These are phyloP conservation scores for Coccomyxa sp. DNA, from an alignment of 139 green algal genomes.

Conservation along the genomic window DNA sequence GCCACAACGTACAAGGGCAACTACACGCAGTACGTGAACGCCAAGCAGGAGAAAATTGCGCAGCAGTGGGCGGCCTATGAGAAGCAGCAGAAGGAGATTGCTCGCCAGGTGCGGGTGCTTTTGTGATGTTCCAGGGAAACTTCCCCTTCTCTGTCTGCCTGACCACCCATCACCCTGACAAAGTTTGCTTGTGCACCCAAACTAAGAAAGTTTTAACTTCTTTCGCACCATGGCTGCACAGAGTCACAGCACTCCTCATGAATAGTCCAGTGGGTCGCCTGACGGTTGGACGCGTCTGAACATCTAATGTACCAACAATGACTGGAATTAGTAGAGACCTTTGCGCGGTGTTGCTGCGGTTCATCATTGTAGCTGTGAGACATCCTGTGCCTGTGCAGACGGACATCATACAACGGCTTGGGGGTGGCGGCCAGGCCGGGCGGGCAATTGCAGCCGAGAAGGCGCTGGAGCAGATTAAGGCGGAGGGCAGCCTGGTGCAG, in stretches of 20 bases:
- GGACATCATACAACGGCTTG: conserved; percentile 69
- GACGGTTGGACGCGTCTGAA: too few species aligned
- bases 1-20: conserved; percentile 77
- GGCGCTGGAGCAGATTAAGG: conserved; percentile 79
- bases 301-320: too few species aligned
- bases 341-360: too few species aligned
- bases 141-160: not conserved
- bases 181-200: too few species aligned
- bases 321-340: too few species aligned
- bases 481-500: conserved; percentile 59
- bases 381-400: conserved; percentile 36
- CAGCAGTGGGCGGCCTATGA: conserved; percentile 86
- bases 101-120: conserved; percentile 69
- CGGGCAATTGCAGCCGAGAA: conserved; percentile 88
- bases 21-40: conserved; percentile 39
- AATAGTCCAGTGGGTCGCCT: too few species aligned
- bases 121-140: not conserved
- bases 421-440: conserved; percentile 61
- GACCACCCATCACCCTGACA: too few species aligned
- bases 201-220: too few species aligned
- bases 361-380: too few species aligned
- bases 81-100: conserved; percentile 97
- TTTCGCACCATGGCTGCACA: too few species aligned
- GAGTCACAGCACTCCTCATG: too few species aligned
- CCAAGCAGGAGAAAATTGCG: conserved; percentile 62